phyloP scores from a whole-genome alignment of 441 rosid species.

The Adansonia gregorii region DNA sequence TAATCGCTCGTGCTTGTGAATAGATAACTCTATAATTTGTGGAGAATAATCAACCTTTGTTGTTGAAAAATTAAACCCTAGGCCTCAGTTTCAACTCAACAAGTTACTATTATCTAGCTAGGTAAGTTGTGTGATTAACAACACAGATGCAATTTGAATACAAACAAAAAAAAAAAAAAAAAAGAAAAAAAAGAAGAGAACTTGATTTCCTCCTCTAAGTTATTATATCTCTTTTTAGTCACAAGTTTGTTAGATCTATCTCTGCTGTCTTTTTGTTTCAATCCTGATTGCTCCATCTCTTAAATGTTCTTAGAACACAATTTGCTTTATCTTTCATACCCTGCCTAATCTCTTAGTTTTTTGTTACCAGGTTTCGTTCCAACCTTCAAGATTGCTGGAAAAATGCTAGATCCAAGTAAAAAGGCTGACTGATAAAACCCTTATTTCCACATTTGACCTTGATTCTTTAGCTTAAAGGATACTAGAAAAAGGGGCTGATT shows the following conservation, averaged over 20 bases:
- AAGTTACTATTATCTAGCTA: not conserved
- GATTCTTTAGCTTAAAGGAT: not conserved
- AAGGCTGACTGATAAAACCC: not conserved
- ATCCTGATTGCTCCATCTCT: not conserved
- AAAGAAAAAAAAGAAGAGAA: not conserved
- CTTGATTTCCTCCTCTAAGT: not conserved
- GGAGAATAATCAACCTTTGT: not conserved
- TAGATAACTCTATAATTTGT: not conserved
- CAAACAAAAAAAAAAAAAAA: not conserved
- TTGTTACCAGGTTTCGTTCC: not conserved
- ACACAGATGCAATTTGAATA: not conserved
- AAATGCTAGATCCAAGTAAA: not conserved
- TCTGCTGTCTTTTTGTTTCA: slow-evolving; percentile 4
- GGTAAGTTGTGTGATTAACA: not conserved
- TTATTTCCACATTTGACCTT: not conserved
- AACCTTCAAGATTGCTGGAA: not conserved
- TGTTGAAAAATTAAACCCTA: not conserved
- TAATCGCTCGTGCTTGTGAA: not conserved
- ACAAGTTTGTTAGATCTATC: not conserved
- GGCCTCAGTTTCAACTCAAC: not conserved
- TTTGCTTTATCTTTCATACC: not conserved
- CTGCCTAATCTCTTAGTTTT: not conserved
- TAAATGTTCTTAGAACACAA: not conserved
- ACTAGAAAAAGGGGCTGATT: not conserved
- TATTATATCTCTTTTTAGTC: not conserved